phyloP scores from a whole-genome alignment of 2,329 filamentous ascomycete species.

The Penicillium sp. region DNA sequence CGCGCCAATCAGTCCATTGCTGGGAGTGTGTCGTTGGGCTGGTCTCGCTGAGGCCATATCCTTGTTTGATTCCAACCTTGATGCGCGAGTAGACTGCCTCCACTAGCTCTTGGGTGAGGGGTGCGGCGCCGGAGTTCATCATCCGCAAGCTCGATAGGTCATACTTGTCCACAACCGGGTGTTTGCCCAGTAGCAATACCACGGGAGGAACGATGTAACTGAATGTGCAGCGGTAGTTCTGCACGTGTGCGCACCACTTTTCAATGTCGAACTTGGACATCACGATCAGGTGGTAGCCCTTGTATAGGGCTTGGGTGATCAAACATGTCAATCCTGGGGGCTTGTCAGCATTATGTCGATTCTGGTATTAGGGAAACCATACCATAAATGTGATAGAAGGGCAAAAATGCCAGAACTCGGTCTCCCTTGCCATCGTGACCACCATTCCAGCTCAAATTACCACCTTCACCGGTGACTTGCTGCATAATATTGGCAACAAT shows the following conservation, averaged over 20 bases:
- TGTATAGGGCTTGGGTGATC: slow-evolving; percentile 67
- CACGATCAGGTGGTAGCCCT: slow-evolving; percentile 67
- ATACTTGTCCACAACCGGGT: slow-evolving; percentile 76
- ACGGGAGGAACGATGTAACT: slow-evolving; percentile 83
- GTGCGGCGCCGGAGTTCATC: slow-evolving; percentile 86
- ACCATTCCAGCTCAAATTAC: slow-evolving; percentile 60
- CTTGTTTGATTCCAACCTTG: slow-evolving; percentile 82
- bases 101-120: slow-evolving; percentile 77
- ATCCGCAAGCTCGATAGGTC: slow-evolving; percentile 77
- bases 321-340: slow-evolving; percentile 67
- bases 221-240: slow-evolving; percentile 74
- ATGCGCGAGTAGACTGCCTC: slow-evolving; percentile 73
- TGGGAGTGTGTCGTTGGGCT: slow-evolving; percentile 77
- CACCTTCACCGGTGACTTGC: slow-evolving; percentile 55
- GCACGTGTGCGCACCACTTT: slow-evolving; percentile 73
- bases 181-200: slow-evolving; percentile 76
- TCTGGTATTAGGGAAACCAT: slow-evolving; percentile 27
- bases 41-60: slow-evolving; percentile 87
- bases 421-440: slow-evolving; percentile 66
- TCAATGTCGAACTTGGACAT: slow-evolving; percentile 82
- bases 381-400: slow-evolving; percentile 92
- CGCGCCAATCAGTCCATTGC: slow-evolving; percentile 73
- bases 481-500: slow-evolving; percentile 74
- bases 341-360: slow-evolving; percentile 8
- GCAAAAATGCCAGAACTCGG: slow-evolving; percentile 74